phyloP scores from a whole-genome alignment of 495 filamentous ascomycete species.

The Podospora pseudoanserina region DNA sequence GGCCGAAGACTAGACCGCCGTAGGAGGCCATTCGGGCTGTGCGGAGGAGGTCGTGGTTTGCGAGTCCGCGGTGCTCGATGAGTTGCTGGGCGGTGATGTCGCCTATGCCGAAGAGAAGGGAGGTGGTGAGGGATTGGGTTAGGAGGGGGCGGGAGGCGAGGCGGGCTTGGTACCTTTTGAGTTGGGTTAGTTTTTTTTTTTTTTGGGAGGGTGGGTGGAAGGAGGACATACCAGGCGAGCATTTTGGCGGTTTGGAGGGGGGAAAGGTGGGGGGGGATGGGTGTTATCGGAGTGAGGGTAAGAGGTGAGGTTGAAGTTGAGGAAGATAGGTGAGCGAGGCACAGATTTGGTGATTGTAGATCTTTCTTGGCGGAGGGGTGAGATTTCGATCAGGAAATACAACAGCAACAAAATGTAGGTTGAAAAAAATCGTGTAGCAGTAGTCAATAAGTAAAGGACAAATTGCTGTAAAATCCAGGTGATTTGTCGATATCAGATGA shows the following conservation, averaged over 20 bases:
- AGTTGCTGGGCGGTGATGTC: constrained; percentile 90
- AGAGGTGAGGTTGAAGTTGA: background rate
- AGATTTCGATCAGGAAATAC: background rate
- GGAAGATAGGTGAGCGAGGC: background rate
- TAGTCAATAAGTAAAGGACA: background rate
- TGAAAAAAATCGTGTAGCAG: background rate
- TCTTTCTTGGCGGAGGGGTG: background rate
- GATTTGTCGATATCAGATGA: background rate
- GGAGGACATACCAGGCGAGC: constrained; percentile 9
- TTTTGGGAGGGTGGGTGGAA: background rate
- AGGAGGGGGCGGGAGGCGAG: constrained; percentile 78
- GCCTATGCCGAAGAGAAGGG: constrained; percentile 84
- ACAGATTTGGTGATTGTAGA: background rate
- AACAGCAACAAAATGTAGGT: background rate
- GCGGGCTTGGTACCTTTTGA: constrained; percentile 77
- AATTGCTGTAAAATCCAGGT: background rate
- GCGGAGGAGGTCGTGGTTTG: constrained; percentile 75
- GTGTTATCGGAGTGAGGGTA: background rate
- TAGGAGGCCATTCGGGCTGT: constrained; percentile 91
- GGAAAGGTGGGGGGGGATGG: background rate
- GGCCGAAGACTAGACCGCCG: constrained; percentile 87
- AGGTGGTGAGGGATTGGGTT: constrained; percentile 83
- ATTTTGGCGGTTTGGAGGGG: background rate
- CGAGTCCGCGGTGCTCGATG: constrained; percentile 75
- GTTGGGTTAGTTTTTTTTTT: background rate